Evolutionary conservation across 352 stramenopile genomes (phyloP).

Genomic region (Hyaloperonospora brassicae): DNA sequence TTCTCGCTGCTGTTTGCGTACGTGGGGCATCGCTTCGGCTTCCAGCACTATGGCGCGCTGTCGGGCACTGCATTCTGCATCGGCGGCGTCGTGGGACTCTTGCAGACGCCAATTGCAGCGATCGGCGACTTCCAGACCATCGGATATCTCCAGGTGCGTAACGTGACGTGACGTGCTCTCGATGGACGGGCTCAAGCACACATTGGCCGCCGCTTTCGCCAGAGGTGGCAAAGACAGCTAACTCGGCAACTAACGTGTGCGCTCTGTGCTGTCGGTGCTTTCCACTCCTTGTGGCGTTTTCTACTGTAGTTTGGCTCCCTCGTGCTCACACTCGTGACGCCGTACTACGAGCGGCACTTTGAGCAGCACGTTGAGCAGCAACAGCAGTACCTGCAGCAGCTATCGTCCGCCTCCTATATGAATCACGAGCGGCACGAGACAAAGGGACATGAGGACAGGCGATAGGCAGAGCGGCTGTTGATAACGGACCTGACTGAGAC

Average conservation of each 20-base stretch:
- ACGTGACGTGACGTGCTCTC: conserved; percentile 1
- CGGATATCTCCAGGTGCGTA: conserved; percentile 40
- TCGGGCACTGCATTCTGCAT: conserved; percentile 71
- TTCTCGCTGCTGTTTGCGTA: conserved; percentile 81
- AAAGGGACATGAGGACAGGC: conserved; percentile 14
- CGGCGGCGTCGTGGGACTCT: conserved; percentile 47
- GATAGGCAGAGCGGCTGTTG: background rate
- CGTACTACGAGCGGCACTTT: conserved; percentile 40
- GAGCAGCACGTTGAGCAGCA: conserved; percentile 10
- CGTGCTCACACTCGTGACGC: conserved; percentile 37
- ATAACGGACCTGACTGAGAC: conserved; percentile 10
- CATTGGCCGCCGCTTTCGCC: background rate
- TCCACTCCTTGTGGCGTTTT: background rate
- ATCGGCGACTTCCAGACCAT: conserved; percentile 42
- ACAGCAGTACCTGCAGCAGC: too few relatives aligned
- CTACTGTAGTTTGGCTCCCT: conserved; percentile 40
- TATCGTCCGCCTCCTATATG: too few relatives aligned
- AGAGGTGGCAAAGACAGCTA: background rate
- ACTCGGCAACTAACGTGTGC: too few relatives aligned
- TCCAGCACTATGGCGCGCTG: conserved; percentile 79
- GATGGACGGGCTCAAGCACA: background rate
- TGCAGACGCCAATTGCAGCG: conserved; percentile 55
- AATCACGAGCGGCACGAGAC: too few relatives aligned
- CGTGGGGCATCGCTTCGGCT: conserved; percentile 70
- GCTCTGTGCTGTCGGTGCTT: background rate